Base-by-base conservation (phyloP, 2,329 filamentous ascomycete species). In the Pyricularia pennisetigena region DNA sequence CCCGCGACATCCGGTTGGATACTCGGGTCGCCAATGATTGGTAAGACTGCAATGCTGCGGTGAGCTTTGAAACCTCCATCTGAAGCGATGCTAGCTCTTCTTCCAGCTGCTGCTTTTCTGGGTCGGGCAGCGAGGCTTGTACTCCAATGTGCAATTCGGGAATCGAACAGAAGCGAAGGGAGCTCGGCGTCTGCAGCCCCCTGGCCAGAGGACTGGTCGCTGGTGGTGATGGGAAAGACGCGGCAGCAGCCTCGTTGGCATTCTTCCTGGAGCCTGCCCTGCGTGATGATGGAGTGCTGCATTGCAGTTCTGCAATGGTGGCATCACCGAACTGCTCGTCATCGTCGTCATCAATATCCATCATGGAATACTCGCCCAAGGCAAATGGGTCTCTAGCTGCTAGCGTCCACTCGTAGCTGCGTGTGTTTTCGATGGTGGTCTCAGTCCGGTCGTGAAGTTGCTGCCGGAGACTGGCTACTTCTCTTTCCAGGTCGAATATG, bases 181-280 rank as follows among this genome's bases (percentile, higher is more conserved):
- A 41, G 14, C 10, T 66, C 6, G 71, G 70, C 9, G 70, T 70
- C 0, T 83, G 83, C 1, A 82, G 81, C 0, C 73, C 69, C 0
- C 75, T 69, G 71, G 76, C 71, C 1, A 67, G 24, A 0, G 83
- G 82, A 61, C 85, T 87, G 0, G 85, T 87, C 2, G 82, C 80
- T 0, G 85, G 85, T 0, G 85, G 85, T 0, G 84, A 85, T 4
- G 82, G 82, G 70, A 87, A 86, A 0, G 83, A 85, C n/a, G 76
- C 73, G 63, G 76, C 74, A 61, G 76, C 74, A 20, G 77, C 73
- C 1, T 57, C 65, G 30, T 28, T 16, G 57, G 32, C 30, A 28
- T 26, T 28, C 24, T 30, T 64, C 2, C 41, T 49, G 3, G 74
- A 69, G 7, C 71, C 68, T 4, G 57, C 57, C 57, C 57, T 20